These are phyloP conservation scores for Scheffersomyces insectosa DNA, from an alignment of 1,139 yeast genomes.

Conservation along the genomic window DNA sequence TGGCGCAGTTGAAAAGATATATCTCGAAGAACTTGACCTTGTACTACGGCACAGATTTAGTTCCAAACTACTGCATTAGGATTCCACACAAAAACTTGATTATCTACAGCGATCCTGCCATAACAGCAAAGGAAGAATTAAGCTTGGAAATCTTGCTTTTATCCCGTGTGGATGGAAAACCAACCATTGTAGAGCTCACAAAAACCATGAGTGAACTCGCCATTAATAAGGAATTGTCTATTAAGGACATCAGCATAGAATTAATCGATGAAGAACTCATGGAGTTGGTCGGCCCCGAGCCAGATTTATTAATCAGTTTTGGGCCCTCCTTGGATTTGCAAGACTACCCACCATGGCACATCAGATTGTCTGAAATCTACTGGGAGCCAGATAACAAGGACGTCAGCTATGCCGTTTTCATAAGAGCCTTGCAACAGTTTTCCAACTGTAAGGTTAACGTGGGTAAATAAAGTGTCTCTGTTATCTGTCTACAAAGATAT, in stretches of 20 bases:
- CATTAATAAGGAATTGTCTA: slow-evolving; percentile 56
- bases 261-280: slow-evolving; percentile 73
- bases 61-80: slow-evolving; percentile 61
- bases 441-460: slow-evolving; percentile 82
- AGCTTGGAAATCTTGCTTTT: slow-evolving; percentile 68
- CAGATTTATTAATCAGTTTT: slow-evolving; percentile 81
- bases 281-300: slow-evolving; percentile 83
- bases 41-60: slow-evolving; percentile 72
- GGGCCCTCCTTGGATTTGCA: slow-evolving; percentile 86
- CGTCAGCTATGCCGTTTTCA: slow-evolving; percentile 82
- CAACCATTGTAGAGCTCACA: slow-evolving; percentile 85
- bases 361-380: slow-evolving; percentile 83
- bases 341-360: slow-evolving; percentile 98
- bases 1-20: slow-evolving; percentile 59
- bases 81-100: slow-evolving; percentile 62
- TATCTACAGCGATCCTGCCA: slow-evolving; percentile 36
- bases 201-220: slow-evolving; percentile 83
- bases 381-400: slow-evolving; percentile 84
- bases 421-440: slow-evolving; percentile 78
- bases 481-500: not conserved
- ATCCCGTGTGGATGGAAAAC: slow-evolving; percentile 82
- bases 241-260: slow-evolving; percentile 69
- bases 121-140: slow-evolving; percentile 20
- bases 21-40: slow-evolving; percentile 60
- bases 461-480: slow-evolving; percentile 53